Evolutionary conservation across 306 rosid genomes (phyloP).

Genomic region (Arachis hypogaea): DNA sequence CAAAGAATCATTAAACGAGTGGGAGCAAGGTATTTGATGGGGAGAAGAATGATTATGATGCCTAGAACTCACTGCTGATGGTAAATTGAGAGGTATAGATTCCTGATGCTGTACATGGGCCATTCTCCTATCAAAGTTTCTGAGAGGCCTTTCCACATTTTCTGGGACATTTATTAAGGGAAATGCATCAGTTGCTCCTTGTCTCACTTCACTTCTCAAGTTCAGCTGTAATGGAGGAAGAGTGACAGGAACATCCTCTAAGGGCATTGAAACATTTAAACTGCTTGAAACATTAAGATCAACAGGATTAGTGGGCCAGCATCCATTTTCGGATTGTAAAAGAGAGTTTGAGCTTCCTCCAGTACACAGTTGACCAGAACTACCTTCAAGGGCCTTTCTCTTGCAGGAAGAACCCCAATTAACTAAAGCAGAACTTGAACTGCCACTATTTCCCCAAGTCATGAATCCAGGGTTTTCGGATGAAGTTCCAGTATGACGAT

Average conservation of each 20-base stretch:
- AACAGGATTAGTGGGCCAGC: slow-evolving; percentile 50
- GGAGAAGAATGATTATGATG: slow-evolving; percentile 47
- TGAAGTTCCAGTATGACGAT: slow-evolving; percentile 57
- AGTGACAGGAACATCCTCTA: slow-evolving; percentile 47
- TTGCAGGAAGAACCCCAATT: slow-evolving; percentile 88
- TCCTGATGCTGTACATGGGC: slow-evolving; percentile 56
- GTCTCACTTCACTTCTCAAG: slow-evolving; percentile 54
- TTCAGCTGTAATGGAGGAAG: slow-evolving; percentile 55
- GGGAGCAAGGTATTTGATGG: slow-evolving; percentile 46
- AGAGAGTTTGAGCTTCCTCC: slow-evolving; percentile 70
- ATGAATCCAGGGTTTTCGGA: slow-evolving; percentile 61
- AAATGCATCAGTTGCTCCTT: slow-evolving; percentile 51
- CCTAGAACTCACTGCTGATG: slow-evolving; percentile 55
- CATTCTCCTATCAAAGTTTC: slow-evolving; percentile 52
- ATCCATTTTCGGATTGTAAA: slow-evolving; percentile 54
- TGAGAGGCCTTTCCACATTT: slow-evolving; percentile 52
- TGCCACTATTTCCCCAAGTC: slow-evolving; percentile 52
- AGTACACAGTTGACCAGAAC: slow-evolving; percentile 60
- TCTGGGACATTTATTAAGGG: slow-evolving; percentile 54
- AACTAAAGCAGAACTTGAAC: slow-evolving; percentile 60
- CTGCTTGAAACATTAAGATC: slow-evolving; percentile 55
- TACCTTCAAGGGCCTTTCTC: slow-evolving; percentile 80
- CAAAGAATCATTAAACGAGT: slow-evolving; percentile 49
- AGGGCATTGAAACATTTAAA: slow-evolving; percentile 52
- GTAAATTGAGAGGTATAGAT: slow-evolving; percentile 54